Conservation (phyloP, 768 basidiomycete genomes). For the Tricholomella constricta region DNA sequence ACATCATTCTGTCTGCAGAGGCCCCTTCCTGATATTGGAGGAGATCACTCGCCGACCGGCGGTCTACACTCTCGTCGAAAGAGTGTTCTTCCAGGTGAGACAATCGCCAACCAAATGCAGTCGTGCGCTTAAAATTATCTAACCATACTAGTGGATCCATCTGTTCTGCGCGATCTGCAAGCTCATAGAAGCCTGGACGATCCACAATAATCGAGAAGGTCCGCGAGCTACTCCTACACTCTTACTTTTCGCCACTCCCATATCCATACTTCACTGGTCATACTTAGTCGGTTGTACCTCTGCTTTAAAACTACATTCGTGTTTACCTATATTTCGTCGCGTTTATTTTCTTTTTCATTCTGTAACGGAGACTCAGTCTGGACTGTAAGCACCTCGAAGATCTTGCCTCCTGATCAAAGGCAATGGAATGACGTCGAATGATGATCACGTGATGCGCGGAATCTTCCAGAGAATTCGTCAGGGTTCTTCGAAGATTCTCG, state of each 20-base stretch:
- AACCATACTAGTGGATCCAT: constrained; percentile 68
- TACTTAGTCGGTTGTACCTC: neutral
- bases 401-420: too few species aligned
- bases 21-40: constrained; percentile 65
- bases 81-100: constrained; percentile 87
- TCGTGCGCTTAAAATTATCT: neutral
- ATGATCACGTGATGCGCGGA: constrained; percentile 37
- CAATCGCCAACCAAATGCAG: neutral
- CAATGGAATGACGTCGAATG: constrained; percentile 19
- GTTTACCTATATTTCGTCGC: constrained; percentile 3
- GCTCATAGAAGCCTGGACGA: constrained; percentile 84
- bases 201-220: constrained; percentile 22
- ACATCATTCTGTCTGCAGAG: constrained; percentile 39
- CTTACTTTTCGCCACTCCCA: neutral
- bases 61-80: constrained; percentile 90
- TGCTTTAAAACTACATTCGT: neutral
- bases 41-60: constrained; percentile 58
- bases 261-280: neutral
- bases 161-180: constrained; percentile 85
- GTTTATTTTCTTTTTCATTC: neutral
- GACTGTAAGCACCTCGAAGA: too few species aligned
- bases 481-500: constrained; percentile 36
- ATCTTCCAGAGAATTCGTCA: constrained; percentile 50
- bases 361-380: neutral
- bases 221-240: constrained; percentile 7